phyloP scores from a whole-genome alignment of 2,329 filamentous ascomycete species.

The Calonectria pseudoreteaudii region DNA sequence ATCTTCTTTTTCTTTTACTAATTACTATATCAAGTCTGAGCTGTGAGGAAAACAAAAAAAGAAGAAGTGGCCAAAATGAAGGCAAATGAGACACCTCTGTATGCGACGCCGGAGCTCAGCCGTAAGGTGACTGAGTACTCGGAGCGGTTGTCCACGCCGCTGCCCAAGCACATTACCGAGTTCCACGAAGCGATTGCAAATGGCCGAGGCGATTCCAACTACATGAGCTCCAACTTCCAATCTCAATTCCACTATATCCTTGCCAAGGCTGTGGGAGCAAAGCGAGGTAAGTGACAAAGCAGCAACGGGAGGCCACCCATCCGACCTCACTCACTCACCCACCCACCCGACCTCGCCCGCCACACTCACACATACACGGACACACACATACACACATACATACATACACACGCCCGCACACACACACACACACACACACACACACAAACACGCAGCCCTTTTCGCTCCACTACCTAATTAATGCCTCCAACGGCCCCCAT shows the following conservation, averaged over 20 bases:
- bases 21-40: background rate
- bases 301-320: background rate
- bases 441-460: background rate
- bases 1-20: background rate
- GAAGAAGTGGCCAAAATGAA: slow-evolving; percentile 49
- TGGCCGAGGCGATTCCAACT: slow-evolving; percentile 45
- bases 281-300: slow-evolving; percentile 47
- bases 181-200: slow-evolving; percentile 52
- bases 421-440: too few species aligned
- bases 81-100: slow-evolving; percentile 52
- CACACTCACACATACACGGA: too few species aligned
- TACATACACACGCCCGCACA: background rate
- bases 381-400: too few species aligned
- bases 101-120: slow-evolving; percentile 55
- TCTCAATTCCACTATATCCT: slow-evolving; percentile 56
- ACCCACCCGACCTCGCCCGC: too few species aligned
- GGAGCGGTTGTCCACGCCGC: slow-evolving; percentile 52
- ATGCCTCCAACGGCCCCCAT: background rate
- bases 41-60: background rate
- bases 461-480: background rate
- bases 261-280: slow-evolving; percentile 54
- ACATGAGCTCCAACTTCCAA: slow-evolving; percentile 57
- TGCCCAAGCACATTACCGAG: slow-evolving; percentile 56
- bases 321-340: background rate
- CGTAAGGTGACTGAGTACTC: slow-evolving; percentile 57